Evolutionary conservation across 2,329 filamentous ascomycete species (phyloP), one percentile per base, ranked within the genome.

Genomic region (Epicoccum sorghinum): DNA sequence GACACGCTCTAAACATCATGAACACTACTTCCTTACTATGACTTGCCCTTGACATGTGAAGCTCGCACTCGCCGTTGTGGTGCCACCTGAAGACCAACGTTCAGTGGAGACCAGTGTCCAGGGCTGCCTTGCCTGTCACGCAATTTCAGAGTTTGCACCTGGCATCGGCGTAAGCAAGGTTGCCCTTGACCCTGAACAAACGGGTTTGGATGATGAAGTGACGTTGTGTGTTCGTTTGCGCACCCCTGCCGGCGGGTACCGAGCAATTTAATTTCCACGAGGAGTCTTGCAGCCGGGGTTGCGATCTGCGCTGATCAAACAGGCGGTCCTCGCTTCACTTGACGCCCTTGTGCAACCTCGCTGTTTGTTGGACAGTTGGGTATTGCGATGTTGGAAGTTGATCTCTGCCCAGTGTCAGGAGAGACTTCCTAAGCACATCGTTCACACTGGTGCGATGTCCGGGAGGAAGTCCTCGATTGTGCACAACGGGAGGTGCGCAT

Each of bases 251-350:
- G 22, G 47, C 41, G 42, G 36, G 46, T 50, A 43, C 52, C 52
- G 52, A 47, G 36, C 13, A n/a, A 4, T 8, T 47, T 47, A 44
- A 55, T 55, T 50, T 55, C 46, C 52, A 47, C 52, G 32, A 50
- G 52, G 52, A 50, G 14, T 50, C 47, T 35, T 50, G 52, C 52
- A 50, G 36, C 8, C 32, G 5, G 32, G 32, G 32, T 12, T 33
- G 32, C 9, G 46, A 55, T 55, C 52, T 46, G 46, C 52, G 52
- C 25, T 42, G 52, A 55, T 55, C 52, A 55, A 41, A 55, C 46
- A 12, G 30, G 22, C 47, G 36, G 41, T 46, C 52, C 52, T 55
- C 46, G 52, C 52, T 49, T 54, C 45, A 41, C 12, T 7, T 42
- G 14, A 37, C 40, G 36, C 24, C 52, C 47, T 50, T 55, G 46